Conservation (phyloP, 2,329 filamentous ascomycete species). For the Blumeriella jaapii region DNA sequence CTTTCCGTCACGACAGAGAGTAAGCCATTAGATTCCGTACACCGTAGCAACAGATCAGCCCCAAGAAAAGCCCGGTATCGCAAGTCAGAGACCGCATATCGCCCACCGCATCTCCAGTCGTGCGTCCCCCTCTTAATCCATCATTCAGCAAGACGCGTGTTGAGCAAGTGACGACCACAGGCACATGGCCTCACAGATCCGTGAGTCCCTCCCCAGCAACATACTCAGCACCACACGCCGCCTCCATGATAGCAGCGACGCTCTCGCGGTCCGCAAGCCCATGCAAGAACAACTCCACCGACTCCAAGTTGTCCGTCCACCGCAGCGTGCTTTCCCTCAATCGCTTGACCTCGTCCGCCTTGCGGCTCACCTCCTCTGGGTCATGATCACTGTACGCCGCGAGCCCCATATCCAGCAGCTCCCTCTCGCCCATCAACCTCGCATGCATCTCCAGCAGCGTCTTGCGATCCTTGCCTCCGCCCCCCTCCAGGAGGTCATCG, state of each 20-base stretch:
- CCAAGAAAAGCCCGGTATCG: no score
- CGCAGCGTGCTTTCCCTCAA: slow-evolving; percentile 21
- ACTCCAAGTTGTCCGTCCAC: slow-evolving; percentile 27
- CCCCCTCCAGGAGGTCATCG: slow-evolving; percentile 24
- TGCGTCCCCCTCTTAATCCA: no score
- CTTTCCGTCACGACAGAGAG: no score
- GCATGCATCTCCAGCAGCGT: slow-evolving; percentile 21
- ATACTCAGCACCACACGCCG: slow-evolving; percentile 36
- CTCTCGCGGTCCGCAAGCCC: slow-evolving; percentile 27
- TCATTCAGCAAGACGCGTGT: neutral
- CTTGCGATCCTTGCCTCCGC: slow-evolving; percentile 20
- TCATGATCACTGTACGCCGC: slow-evolving; percentile 25
- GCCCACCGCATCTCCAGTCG: no score
- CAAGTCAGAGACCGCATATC: no score
- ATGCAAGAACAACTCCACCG: slow-evolving; percentile 22
- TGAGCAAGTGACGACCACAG: no score
- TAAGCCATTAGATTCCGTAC: no score
- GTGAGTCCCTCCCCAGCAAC: slow-evolving; percentile 35
- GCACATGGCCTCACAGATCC: slow-evolving; percentile 25
- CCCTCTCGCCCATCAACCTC: slow-evolving; percentile 21
- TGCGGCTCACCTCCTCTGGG: slow-evolving; percentile 22
- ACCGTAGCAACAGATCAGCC: no score
- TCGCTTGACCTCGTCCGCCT: slow-evolving; percentile 22
- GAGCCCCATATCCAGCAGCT: slow-evolving; percentile 24
- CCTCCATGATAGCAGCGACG: slow-evolving; percentile 27